phyloP scores from a whole-genome alignment of 2,329 filamentous ascomycete genomes.

The Phialophora chinensis region DNA sequence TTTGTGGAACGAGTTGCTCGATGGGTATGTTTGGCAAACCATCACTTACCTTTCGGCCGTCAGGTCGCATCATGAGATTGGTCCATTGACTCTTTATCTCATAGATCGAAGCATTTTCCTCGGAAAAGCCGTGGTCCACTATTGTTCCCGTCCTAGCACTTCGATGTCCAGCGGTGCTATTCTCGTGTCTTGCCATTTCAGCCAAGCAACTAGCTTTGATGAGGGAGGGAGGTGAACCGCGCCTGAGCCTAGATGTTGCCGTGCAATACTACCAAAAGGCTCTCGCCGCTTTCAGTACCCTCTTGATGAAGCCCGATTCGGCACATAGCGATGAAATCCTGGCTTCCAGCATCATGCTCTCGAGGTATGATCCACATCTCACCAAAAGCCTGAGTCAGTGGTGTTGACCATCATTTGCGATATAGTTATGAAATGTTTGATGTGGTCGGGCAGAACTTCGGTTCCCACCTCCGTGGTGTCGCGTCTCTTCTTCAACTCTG shows the following conservation, averaged over 20 bases:
- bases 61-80: background rate
- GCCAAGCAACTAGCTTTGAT: background rate
- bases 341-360: conserved; percentile 22
- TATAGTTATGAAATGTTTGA: conserved; percentile 18
- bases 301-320: conserved; percentile 10
- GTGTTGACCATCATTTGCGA: background rate
- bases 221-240: background rate
- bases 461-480: conserved; percentile 12
- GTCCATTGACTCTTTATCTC: background rate
- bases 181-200: background rate
- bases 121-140: conserved; percentile 12
- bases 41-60: background rate
- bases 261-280: conserved; percentile 1
- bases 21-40: background rate
- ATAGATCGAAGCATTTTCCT: conserved; percentile 18
- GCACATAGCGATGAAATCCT: conserved; percentile 17
- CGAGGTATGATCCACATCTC: conserved; percentile 1
- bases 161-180: conserved; percentile 10
- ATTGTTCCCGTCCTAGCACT: conserved; percentile 11
- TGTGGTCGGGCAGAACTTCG: conserved; percentile 9
- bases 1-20: conserved; percentile 10
- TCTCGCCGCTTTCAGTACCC: conserved; percentile 10
- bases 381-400: background rate
- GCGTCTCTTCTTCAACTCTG: conserved; percentile 4
- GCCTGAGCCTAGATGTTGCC: background rate